Percentiles rank a stretch among this genome's conserved stretches.
These are phyloP conservation scores for Kitagawia praeruptora DNA, from an alignment of 129 eudicot species.

Conservation along the genomic window DNA sequence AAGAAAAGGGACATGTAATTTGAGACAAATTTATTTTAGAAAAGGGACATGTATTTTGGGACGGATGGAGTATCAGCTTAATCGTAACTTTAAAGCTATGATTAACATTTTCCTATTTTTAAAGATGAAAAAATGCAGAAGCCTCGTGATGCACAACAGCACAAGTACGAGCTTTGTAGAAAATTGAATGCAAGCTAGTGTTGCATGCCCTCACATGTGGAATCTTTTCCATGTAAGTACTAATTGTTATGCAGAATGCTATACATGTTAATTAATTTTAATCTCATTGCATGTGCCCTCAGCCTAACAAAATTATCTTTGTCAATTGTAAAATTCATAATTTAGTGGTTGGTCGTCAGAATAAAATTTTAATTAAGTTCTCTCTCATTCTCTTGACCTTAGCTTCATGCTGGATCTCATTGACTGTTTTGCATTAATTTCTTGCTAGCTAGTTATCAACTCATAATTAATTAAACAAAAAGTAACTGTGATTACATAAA, in stretches of 20 bases:
- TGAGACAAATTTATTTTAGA: too few relatives aligned
- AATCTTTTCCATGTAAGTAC: constrained; percentile 28
- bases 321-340: neutral
- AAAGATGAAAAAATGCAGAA: constrained; percentile 33
- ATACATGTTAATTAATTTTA: neutral
- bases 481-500: too few relatives aligned
- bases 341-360: neutral
- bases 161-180: constrained; percentile 14
- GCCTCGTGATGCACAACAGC: constrained; percentile 58
- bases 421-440: neutral
- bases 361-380: neutral
- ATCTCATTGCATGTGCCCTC: constrained; percentile 32
- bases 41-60: too few relatives aligned
- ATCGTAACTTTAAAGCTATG: too few relatives aligned
- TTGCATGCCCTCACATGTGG: constrained; percentile 16
- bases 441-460: neutral
- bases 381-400: neutral
- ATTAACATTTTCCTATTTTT: too few relatives aligned
- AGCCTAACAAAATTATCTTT: neutral
- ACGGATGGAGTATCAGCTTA: too few relatives aligned
- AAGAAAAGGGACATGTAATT: too few relatives aligned
- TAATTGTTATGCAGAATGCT: constrained; percentile 9
- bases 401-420: neutral
- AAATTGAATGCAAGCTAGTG: constrained; percentile 11
- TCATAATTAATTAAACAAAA: too few relatives aligned